Percentiles rank a stretch among this genome's conserved stretches.
Conservation (phyloP, 2,329 filamentous ascomycete species). For the Aspergillus vadensis region DNA sequence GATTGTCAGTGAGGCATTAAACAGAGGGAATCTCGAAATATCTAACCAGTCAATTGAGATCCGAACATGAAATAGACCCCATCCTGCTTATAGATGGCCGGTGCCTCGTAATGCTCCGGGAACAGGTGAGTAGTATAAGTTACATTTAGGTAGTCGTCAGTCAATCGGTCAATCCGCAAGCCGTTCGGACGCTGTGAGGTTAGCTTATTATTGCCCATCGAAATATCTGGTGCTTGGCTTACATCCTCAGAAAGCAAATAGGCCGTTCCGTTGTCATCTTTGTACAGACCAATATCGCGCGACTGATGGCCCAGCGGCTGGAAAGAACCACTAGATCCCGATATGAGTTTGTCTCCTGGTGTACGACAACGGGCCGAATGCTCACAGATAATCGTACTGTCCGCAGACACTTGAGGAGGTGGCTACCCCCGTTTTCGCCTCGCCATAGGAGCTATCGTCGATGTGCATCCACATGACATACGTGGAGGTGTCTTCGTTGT, state of each 20-base stretch:
- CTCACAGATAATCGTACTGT: conserved; percentile 52
- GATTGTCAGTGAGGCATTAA: background rate
- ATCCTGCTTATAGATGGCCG: conserved; percentile 63
- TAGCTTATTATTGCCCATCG: background rate
- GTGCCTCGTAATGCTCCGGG: conserved; percentile 58
- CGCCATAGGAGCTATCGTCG: conserved; percentile 61
- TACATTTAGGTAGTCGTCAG: conserved; percentile 59
- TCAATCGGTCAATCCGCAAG: conserved; percentile 25
- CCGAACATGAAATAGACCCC: conserved; percentile 68
- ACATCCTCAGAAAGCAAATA: conserved; percentile 67
- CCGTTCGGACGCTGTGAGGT: conserved; percentile 17
- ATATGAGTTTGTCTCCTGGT: too few species aligned
- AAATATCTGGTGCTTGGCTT: conserved; percentile 23
- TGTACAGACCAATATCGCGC: conserved; percentile 62
- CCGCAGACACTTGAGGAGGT: conserved; percentile 62
- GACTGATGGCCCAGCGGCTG: conserved; percentile 55
- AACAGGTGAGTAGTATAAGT: conserved; percentile 55
- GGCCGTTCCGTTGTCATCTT: conserved; percentile 62
- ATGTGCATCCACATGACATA: conserved; percentile 74
- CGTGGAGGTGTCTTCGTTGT: conserved; percentile 63
- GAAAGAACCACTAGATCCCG: conserved; percentile 26
- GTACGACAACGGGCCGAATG: background rate
- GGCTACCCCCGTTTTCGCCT: conserved; percentile 67
- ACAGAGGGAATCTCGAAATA: fast-evolving
- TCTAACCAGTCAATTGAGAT: conserved; percentile 50